Percentiles rank a stretch among this genome's conserved stretches.
phyloP scores from a whole-genome alignment of 495 filamentous ascomycete genomes.

The Aspergillus sclerotiicarbonarius region DNA sequence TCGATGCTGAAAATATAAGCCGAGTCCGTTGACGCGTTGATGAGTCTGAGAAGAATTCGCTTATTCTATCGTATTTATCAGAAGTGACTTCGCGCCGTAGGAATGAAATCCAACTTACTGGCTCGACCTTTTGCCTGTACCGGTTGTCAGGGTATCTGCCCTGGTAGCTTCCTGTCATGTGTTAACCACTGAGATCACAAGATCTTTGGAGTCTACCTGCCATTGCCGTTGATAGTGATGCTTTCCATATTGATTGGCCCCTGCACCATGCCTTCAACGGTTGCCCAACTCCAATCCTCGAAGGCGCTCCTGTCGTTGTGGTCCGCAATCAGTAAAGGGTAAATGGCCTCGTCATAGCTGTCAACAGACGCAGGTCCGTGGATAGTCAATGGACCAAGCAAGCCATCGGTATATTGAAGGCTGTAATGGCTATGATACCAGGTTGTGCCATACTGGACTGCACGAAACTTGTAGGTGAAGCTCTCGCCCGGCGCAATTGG shows the following conservation, averaged over 20 bases:
- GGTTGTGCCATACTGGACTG: conserved; percentile 66
- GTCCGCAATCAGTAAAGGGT: conserved; percentile 59
- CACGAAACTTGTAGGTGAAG: conserved; percentile 69
- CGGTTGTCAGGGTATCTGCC: not conserved
- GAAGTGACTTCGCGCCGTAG: not conserved
- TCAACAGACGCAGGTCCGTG: conserved; percentile 52
- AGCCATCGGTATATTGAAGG: conserved; percentile 51
- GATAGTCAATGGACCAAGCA: conserved; percentile 27
- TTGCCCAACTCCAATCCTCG: conserved; percentile 2
- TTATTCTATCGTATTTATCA: not conserved
- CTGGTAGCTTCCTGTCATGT: not conserved
- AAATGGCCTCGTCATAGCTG: conserved; percentile 55
- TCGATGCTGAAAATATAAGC: not conserved
- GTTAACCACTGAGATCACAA: not conserved
- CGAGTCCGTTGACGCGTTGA: not conserved
- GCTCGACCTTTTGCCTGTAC: not conserved
- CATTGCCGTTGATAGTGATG: not conserved
- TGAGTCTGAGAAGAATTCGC: not conserved
- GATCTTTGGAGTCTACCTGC: not conserved
- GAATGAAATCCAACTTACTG: not conserved
- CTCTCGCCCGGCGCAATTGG: conserved; percentile 57
- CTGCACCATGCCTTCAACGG: not conserved
- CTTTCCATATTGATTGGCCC: not conserved
- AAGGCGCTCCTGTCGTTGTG: conserved; percentile 4
- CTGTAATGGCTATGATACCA: conserved; percentile 73